Conservation (phyloP, 140 eudicot genomes). For the Oenanthe javanica region DNA sequence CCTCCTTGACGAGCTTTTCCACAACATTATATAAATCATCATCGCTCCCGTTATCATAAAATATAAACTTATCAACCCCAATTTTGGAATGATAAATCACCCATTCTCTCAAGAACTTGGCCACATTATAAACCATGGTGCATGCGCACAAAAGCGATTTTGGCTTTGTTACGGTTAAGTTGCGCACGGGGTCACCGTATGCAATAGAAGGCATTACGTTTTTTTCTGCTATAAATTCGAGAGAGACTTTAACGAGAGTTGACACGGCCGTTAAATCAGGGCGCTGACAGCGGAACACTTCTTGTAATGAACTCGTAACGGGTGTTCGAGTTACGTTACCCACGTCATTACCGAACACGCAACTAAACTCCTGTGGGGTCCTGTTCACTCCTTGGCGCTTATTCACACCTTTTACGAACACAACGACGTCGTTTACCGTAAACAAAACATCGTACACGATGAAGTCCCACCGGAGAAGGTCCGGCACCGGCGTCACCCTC, state of each 20-base stretch:
- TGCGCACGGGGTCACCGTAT: constrained; percentile 43
- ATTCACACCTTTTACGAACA: constrained; percentile 66
- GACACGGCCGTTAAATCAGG: constrained; percentile 33
- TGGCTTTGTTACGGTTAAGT: neutral
- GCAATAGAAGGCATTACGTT: constrained; percentile 57
- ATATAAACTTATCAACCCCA: constrained; percentile 61
- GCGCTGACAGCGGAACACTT: constrained; percentile 75
- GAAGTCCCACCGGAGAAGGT: constrained; percentile 56
- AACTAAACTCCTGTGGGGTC: constrained; percentile 51
- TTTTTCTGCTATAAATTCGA: constrained; percentile 29
- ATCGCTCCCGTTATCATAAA: constrained; percentile 79
- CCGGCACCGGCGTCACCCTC: constrained; percentile 20
- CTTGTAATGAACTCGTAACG: constrained; percentile 61
- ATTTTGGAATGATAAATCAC: constrained; percentile 56
- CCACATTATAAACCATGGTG: constrained; percentile 84
- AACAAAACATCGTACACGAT: constrained; percentile 50
- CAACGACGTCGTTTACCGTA: constrained; percentile 60
- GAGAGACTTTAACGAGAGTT: constrained; percentile 31
- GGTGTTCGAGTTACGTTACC: constrained; percentile 48
- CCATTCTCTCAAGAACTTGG: constrained; percentile 74
- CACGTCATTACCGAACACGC: constrained; percentile 50
- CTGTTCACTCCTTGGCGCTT: constrained; percentile 58
- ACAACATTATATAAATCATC: constrained; percentile 39
- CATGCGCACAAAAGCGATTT: constrained; percentile 62
- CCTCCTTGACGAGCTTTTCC: constrained; percentile 26